Percentiles rank a stretch among this genome's conserved stretches.
phyloP scores from a whole-genome alignment of 192 early-diverging fungal species.

The Coemansia sp. region DNA sequence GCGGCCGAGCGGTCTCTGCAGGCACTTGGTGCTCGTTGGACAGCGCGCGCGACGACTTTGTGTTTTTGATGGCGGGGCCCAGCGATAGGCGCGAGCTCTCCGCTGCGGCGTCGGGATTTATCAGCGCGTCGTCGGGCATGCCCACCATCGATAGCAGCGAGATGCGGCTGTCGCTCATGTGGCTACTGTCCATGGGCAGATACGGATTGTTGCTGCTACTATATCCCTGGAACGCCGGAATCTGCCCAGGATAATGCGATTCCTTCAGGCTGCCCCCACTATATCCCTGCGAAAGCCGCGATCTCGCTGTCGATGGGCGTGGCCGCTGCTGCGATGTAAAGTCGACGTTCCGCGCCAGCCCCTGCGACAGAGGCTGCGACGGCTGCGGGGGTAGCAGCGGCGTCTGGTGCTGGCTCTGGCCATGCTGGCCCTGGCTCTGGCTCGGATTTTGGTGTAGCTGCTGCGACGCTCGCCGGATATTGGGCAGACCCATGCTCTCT shows the following conservation, averaged over 20 bases:
- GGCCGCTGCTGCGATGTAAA: slow-evolving; percentile 19
- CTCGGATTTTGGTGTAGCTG: background rate
- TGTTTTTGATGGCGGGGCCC: slow-evolving; percentile 24
- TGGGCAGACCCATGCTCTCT: slow-evolving; percentile 17
- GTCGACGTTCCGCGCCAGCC: slow-evolving; percentile 22
- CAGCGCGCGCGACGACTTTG: slow-evolving; percentile 37
- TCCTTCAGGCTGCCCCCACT: slow-evolving; percentile 41
- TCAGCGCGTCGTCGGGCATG: slow-evolving; percentile 15
- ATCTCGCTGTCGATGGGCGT: slow-evolving; percentile 36
- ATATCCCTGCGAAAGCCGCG: slow-evolving; percentile 39
- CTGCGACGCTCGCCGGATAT: slow-evolving; percentile 5
- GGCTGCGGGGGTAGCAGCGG: background rate
- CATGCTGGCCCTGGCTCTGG: no score
- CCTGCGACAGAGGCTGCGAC: slow-evolving; percentile 4
- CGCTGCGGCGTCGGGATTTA: no score
- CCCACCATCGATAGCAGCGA: slow-evolving; percentile 46
- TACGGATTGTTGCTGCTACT: slow-evolving; percentile 15
- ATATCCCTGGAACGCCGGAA: background rate
- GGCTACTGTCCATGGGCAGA: slow-evolving; percentile 14
- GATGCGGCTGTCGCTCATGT: slow-evolving; percentile 36
- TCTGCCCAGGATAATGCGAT: background rate
- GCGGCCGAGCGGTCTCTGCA: slow-evolving; percentile 30
- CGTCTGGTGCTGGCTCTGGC: background rate
- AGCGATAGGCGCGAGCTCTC: slow-evolving; percentile 25
- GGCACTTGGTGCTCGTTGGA: slow-evolving; percentile 24